Evolutionary conservation across 306 rosid species (phyloP).

Genomic region (Lablab purpureus): DNA sequence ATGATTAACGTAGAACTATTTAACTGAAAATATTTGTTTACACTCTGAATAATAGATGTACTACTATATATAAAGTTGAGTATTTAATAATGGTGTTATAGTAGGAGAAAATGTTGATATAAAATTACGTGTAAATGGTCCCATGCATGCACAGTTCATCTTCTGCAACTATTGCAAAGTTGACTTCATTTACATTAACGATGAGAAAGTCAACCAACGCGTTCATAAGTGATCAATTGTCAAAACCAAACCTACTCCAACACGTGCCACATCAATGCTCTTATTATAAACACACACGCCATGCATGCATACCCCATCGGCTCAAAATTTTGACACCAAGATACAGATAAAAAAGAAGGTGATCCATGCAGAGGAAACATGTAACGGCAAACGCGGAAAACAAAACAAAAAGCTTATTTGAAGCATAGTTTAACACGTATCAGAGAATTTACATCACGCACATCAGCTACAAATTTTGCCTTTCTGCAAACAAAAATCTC

Average conservation of each 20-base stretch:
- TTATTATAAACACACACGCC: conserved; percentile 16
- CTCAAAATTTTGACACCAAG: neutral
- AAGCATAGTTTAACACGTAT: too few relatives aligned
- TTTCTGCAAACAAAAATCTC: too few relatives aligned
- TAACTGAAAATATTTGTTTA: too few relatives aligned
- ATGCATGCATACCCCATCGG: conserved; percentile 26
- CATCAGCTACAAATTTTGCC: too few relatives aligned
- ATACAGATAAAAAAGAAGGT: neutral
- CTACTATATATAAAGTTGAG: too few relatives aligned
- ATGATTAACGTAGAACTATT: too few relatives aligned
- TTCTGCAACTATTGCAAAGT: neutral
- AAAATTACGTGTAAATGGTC: neutral
- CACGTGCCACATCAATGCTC: neutral
- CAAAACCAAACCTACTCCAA: conserved; percentile 1
- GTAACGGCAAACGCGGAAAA: neutral
- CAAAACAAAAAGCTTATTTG: too few relatives aligned
- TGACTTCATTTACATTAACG: neutral
- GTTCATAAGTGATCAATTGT: neutral
- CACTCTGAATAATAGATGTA: too few relatives aligned
- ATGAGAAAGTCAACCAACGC: conserved; percentile 34
- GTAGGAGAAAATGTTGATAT: neutral
- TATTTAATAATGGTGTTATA: too few relatives aligned
- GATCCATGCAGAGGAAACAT: neutral
- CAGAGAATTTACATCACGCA: too few relatives aligned
- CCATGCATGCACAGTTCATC: neutral